A percentile compares a stretch with the other conserved stretches of the same genome.
These are phyloP conservation scores for Patellaria atrata DNA, from an alignment of 495 filamentous ascomycete genomes.

Conservation along the genomic window DNA sequence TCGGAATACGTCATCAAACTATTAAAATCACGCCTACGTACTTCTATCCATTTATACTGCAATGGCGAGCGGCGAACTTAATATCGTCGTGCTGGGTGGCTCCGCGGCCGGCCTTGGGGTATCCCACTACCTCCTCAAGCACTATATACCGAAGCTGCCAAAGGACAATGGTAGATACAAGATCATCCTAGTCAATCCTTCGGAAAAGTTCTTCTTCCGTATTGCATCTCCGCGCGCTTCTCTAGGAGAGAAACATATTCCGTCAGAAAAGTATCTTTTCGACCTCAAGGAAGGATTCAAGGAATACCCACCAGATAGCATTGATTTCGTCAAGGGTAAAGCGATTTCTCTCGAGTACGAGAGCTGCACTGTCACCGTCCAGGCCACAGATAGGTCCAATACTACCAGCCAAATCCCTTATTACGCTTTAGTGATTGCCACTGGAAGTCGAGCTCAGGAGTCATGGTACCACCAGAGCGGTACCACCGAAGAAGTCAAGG, in stretches of 20 bases:
- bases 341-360: conserved; percentile 36
- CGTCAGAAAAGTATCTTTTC: conserved; percentile 31
- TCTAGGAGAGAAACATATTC: conserved; percentile 30
- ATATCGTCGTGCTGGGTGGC: conserved; percentile 51
- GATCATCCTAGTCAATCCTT: conserved; percentile 43
- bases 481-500: conserved; percentile 28
- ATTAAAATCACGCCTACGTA: too few species aligned
- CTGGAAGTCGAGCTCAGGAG: conserved; percentile 10
- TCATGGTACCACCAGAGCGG: conserved; percentile 24
- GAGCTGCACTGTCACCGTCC: conserved; percentile 17
- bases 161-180: conserved; percentile 28
- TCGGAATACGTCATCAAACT: too few species aligned
- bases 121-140: conserved; percentile 44
- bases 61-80: too few species aligned
- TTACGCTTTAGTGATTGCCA: conserved; percentile 18
- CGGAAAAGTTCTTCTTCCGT: conserved; percentile 37
- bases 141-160: conserved; percentile 28
- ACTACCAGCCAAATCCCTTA: conserved; percentile 10
- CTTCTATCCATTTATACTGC: too few species aligned
- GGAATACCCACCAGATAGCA: conserved; percentile 32
- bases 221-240: conserved; percentile 35
- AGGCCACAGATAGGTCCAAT: conserved; percentile 2
- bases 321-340: conserved; percentile 42
- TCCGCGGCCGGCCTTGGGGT: conserved; percentile 42
- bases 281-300: conserved; percentile 38